Evolutionary conservation across 2,329 filamentous ascomycete genomes (phyloP).

Genomic region (Colletotrichum simmondsii): DNA sequence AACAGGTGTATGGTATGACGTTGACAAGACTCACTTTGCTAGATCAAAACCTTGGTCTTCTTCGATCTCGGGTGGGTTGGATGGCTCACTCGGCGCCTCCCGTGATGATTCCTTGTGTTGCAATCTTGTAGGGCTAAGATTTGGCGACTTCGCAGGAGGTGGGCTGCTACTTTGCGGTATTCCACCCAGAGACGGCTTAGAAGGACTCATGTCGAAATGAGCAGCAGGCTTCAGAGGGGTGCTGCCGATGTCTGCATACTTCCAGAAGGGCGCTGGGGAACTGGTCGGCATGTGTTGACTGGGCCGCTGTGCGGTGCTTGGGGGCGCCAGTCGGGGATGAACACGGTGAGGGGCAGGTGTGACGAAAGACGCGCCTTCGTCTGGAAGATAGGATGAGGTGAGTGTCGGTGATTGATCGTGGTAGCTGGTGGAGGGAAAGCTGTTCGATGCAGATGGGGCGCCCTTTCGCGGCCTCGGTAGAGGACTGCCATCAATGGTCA

Average conservation of each 20-base stretch:
- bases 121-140: constrained; percentile 59
- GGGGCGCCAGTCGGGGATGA: constrained; percentile 80
- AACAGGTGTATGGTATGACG: not conserved
- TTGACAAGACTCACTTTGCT: constrained; percentile 60
- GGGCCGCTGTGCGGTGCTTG: constrained; percentile 82
- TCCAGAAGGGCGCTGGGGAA: constrained; percentile 89
- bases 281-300: constrained; percentile 89
- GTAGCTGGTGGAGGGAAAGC: constrained; percentile 60
- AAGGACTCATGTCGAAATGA: constrained; percentile 69
- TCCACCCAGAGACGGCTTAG: constrained; percentile 54
- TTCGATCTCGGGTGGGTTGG: constrained; percentile 45
- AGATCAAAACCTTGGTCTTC: constrained; percentile 69
- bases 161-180: constrained; percentile 70
- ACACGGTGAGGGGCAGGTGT: constrained; percentile 80
- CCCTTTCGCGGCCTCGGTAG: constrained; percentile 67
- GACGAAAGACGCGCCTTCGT: constrained; percentile 70
- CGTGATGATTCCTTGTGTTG: constrained; percentile 36
- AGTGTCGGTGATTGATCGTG: constrained; percentile 69
- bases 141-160: constrained; percentile 63
- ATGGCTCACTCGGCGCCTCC: constrained; percentile 35
- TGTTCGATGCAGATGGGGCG: constrained; percentile 55
- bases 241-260: constrained; percentile 81
- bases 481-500: constrained; percentile 69
- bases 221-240: constrained; percentile 69
- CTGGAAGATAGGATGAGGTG: constrained; percentile 71